Percentiles rank a stretch among this genome's conserved stretches.
These are phyloP conservation scores for Postia placenta DNA, from an alignment of 768 basidiomycete species.

Conservation along the genomic window DNA sequence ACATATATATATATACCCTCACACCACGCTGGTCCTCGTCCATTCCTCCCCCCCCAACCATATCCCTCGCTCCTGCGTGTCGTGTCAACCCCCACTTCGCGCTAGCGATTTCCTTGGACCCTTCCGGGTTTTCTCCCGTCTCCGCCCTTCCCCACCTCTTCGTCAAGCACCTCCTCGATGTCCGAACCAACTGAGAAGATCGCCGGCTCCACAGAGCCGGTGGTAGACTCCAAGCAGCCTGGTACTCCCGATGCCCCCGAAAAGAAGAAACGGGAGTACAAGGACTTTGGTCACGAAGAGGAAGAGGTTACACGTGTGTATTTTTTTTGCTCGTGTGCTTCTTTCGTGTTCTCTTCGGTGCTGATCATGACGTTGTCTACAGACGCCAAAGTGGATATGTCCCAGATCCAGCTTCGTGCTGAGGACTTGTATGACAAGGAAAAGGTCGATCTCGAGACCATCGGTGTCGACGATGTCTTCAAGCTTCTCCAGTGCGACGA, in stretches of 20 bases:
- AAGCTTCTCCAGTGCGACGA: constrained; percentile 89
- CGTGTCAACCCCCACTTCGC: neutral
- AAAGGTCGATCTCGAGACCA: constrained; percentile 97
- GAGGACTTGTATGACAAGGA: constrained; percentile 97
- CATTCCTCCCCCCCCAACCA: neutral
- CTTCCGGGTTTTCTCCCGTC: constrained; percentile 7
- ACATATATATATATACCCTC: neutral
- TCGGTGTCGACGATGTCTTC: constrained; percentile 95
- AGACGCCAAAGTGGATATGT: constrained; percentile 90
- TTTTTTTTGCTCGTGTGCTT: neutral
- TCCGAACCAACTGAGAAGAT: constrained; percentile 54
- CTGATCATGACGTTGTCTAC: constrained; percentile 8
- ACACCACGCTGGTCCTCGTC: neutral
- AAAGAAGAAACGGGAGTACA: constrained; percentile 78
- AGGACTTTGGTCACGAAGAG: constrained; percentile 67
- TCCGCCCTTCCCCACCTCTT: constrained; percentile 8
- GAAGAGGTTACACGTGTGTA: constrained; percentile 61
- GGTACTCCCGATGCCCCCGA: constrained; percentile 18
- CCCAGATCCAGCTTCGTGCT: constrained; percentile 78
- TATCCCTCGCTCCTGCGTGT: neutral
- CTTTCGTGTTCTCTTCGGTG: constrained; percentile 6
- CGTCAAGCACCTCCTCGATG: constrained; percentile 20
- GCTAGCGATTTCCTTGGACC: constrained; percentile 5
- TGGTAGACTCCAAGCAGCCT: constrained; percentile 35
- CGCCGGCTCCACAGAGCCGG: constrained; percentile 42